Evolutionary conservation across 345 rosid genomes (phyloP).

Genomic region (Eucalyptus erythrocorys): DNA sequence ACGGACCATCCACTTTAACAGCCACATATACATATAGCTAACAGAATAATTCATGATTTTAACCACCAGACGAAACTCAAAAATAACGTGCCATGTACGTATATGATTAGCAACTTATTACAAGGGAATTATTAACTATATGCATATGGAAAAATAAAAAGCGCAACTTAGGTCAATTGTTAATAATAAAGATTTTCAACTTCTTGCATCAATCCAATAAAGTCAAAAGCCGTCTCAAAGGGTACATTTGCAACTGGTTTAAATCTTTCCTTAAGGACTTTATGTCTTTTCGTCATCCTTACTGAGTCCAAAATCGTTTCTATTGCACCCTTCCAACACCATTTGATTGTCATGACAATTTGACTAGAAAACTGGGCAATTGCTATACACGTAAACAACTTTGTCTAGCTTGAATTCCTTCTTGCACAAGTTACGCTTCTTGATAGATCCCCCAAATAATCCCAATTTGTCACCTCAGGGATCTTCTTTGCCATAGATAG

Average conservation of each 20-base stretch:
- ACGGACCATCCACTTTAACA: neutral
- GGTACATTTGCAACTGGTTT: neutral
- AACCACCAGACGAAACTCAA: neutral
- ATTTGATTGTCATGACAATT: conserved; percentile 9
- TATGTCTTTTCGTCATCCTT: neutral
- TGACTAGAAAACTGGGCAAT: conserved; percentile 10
- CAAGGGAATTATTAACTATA: neutral
- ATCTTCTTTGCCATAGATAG: neutral
- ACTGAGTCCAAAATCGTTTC: neutral
- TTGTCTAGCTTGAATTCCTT: neutral
- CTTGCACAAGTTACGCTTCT: conserved; percentile 13
- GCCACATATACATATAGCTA: neutral
- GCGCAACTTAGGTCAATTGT: neutral
- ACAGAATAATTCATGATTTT: neutral
- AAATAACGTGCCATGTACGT: neutral
- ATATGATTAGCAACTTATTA: neutral
- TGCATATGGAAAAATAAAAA: neutral
- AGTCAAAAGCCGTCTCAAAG: neutral
- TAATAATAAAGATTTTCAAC: neutral
- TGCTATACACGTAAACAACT: conserved; percentile 11
- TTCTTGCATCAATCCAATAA: neutral
- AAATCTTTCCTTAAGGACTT: neutral
- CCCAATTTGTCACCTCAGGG: neutral
- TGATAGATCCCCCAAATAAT: conserved; percentile 6
- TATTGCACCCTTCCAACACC: conserved; percentile 11